Evolutionary conservation across 768 basidiomycete genomes (phyloP), one percentile per base, ranked within the genome.

Genomic region (Erythrobasidium yunnanense): DNA sequence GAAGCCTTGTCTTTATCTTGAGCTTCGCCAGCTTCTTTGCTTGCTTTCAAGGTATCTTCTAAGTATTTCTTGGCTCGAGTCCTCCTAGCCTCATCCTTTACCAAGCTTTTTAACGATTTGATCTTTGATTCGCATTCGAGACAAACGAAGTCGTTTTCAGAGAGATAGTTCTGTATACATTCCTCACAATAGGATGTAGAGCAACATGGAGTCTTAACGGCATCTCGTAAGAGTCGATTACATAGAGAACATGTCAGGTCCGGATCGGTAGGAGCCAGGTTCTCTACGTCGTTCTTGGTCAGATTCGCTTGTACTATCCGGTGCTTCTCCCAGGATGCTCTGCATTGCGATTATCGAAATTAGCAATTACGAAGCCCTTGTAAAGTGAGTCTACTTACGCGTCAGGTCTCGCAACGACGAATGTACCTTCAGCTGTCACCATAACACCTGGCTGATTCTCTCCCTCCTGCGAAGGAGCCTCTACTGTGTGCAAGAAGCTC

Each of bases 361-460:
- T 27, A 45, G 38, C 22, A 8, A 38, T 30, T 13, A 42, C 35
- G 4, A 17, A 45, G 65, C 17, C 22, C 11, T 13, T 18, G 15
- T n/a, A 29, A 32, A 46, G 0, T 52, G 22, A 45, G 22, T 18
- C 56, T 47, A 83, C 90, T 73, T 77, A 96, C 93, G 84, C 82
- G 77, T 99, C 95, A 0, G 95, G 92, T 73, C 96, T 87, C 0
- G 93, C 93, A 42, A 93, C 87, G 20, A 99, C 95, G 77, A 93
- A 97, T 35, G 90, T 90, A 68, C 95, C 95, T 75, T 99, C 95
- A 0, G 93, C 91, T 1, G 93, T 97, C 67, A 99, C 87, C 95
- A 99, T 99, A 53, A 97, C 85, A 20, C 93, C 92, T 71, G 86
- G 85, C 4, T 84, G 67, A 35, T 60, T 58, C 8, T 51, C 60